Evolutionary conservation across 2,329 filamentous ascomycete species (phyloP).

Genomic region (Dactylellina haptotyla): DNA sequence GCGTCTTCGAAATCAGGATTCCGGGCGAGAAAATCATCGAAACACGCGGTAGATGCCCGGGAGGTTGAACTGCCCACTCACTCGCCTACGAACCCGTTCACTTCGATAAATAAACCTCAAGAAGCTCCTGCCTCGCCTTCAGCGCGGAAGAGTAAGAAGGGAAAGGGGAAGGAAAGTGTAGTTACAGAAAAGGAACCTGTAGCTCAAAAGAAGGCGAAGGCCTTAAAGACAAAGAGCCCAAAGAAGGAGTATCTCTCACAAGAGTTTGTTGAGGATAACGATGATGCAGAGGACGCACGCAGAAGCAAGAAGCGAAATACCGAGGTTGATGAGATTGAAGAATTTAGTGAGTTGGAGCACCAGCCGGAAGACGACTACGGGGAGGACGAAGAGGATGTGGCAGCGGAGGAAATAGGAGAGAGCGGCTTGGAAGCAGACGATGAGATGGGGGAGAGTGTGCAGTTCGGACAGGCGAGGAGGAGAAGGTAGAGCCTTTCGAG

Average conservation of each 20-base stretch:
- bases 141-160: not conserved
- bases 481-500: conserved; percentile 20
- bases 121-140: not conserved
- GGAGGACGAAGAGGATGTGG: not conserved
- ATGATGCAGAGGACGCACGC: not conserved
- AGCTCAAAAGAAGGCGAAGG: not conserved
- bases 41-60: not conserved
- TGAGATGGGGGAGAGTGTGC: conserved; percentile 39
- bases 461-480: conserved; percentile 20
- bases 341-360: not conserved
- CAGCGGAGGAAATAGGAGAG: not conserved
- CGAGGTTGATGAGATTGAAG: not conserved
- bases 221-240: conserved; percentile 1
- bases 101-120: not conserved
- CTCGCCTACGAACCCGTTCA: conserved; percentile 37
- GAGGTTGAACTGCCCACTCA: conserved; percentile 10
- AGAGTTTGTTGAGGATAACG: conserved; percentile 10
- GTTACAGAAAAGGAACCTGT: not conserved
- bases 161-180: conserved; percentile 2
- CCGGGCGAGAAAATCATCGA: conserved; percentile 13
- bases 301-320: not conserved
- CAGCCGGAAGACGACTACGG: not conserved
- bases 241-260: conserved; percentile 14
- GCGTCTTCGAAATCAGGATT: not conserved
- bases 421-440: conserved; percentile 23